Evolutionary conservation across 2,329 filamentous ascomycete species (phyloP), one percentile per base, ranked within the genome.

Genomic region (Ophiocordyceps australis): DNA sequence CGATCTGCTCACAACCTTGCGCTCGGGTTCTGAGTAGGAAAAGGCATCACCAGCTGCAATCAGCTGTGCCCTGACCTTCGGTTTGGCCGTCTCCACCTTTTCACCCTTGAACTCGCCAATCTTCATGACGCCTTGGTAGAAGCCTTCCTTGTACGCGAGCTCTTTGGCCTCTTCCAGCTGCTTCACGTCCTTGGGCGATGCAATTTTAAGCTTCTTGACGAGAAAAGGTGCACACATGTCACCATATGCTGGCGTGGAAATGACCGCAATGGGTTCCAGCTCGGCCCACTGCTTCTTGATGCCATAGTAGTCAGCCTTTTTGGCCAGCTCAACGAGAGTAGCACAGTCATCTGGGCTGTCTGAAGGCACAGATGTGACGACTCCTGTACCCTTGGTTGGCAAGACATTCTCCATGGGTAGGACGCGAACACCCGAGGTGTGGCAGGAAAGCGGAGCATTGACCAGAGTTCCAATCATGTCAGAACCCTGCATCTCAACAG

Each of bases 251-350:
- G 86, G 85, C 0, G 89, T 95, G 30, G 82, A 65, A 35, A 93
- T 91, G 39, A 98, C 77, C 27, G 89, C 82, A 32, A 82, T 47
- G 29, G 94, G 86, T 35, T 94, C 81, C 28, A 86, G 60, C 45
- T 92, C 79, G 4, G 79, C 83, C 89, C 89, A 98, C 48, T 93
- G 83, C 55, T 91, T 89, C 57, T 93, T 67, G 47, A 98, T 95
- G 26, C 79, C 77, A 51, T 98, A 93, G 59, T 81, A 95, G 7
- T 92, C 86, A 1, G 86, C 69, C 61, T 98, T 98, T 65, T 95
- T 95, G 20, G 72, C 70, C 31, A 98, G 65, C 35, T 98, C 89
- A 23, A 69, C 65, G 22, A 86, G 65, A 17, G 83, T 98, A 23
- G 83, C 83, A 49, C 76, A 98, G 46, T 98, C 89, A 45, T 98